phyloP scores from a whole-genome alignment of 2,329 filamentous ascomycete species.

The Penicillium polonicum region DNA sequence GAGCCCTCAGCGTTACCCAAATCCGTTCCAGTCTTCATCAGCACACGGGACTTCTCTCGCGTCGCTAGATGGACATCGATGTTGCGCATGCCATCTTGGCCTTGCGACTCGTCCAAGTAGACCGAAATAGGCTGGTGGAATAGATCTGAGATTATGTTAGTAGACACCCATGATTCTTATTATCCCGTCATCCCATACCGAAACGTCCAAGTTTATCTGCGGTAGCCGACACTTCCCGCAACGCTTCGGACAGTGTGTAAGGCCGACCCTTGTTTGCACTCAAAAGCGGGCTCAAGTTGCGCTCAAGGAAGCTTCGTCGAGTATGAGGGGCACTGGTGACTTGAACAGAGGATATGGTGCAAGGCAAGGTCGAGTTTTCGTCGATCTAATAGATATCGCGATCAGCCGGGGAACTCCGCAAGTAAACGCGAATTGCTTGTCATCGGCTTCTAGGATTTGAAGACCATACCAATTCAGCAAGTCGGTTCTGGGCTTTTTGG shows the following conservation, averaged over 20 bases:
- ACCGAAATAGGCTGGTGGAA: slow-evolving; percentile 81
- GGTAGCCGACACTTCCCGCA: slow-evolving; percentile 67
- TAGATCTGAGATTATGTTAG: slow-evolving; percentile 61
- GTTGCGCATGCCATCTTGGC: slow-evolving; percentile 67
- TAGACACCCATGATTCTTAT: not conserved
- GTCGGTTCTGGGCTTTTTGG: slow-evolving; percentile 61
- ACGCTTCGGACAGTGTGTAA: slow-evolving; percentile 77
- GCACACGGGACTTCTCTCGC: slow-evolving; percentile 75
- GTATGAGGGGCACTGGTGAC: slow-evolving; percentile 81
- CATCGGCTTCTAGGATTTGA: not conserved
- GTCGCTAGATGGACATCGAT: slow-evolving; percentile 77
- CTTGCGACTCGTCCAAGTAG: slow-evolving; percentile 74
- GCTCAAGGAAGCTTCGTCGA: slow-evolving; percentile 78
- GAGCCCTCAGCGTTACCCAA: slow-evolving; percentile 92
- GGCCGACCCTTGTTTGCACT: slow-evolving; percentile 63
- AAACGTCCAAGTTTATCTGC: slow-evolving; percentile 76
- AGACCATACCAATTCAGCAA: slow-evolving; percentile 62
- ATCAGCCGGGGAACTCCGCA: slow-evolving; percentile 17
- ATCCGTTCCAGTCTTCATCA: slow-evolving; percentile 92
- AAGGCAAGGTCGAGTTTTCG: slow-evolving; percentile 80
- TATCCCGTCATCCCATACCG: slow-evolving; percentile 53
- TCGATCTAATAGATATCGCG: slow-evolving; percentile 56
- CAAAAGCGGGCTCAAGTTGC: slow-evolving; percentile 75
- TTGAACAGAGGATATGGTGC: slow-evolving; percentile 81
- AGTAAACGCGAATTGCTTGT: not conserved